Percentiles rank a stretch among this genome's conserved stretches.
Conservation (phyloP, 768 basidiomycete genomes). For the Amylocystis lapponica region DNA sequence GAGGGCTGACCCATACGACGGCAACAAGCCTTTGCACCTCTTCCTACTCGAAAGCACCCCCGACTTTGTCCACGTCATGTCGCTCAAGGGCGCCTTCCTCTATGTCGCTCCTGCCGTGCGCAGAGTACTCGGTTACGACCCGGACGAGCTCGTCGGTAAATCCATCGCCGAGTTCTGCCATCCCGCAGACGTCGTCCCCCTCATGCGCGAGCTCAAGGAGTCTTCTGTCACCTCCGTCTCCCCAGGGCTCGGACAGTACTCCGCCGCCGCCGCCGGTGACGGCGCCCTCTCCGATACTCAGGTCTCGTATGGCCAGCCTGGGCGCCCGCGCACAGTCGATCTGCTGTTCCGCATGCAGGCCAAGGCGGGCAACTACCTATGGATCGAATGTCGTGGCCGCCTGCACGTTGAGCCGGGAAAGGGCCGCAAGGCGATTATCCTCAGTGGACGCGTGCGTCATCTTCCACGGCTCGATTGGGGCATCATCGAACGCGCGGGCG, state of each 20-base stretch:
- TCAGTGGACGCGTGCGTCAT: slow-evolving; percentile 71
- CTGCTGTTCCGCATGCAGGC: slow-evolving; percentile 80
- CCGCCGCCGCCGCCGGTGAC: slow-evolving; percentile 11
- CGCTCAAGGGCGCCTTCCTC: slow-evolving; percentile 87
- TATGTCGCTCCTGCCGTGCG: slow-evolving; percentile 85
- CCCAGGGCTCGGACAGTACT: slow-evolving; percentile 12
- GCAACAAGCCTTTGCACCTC: slow-evolving; percentile 46
- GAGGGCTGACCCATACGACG: slow-evolving; percentile 24
- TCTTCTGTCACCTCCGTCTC: slow-evolving; percentile 30
- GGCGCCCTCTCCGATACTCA: neutral
- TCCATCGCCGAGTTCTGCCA: slow-evolving; percentile 80
- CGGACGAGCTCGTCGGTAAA: slow-evolving; percentile 76
- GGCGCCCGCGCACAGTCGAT: slow-evolving; percentile 57
- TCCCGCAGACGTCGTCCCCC: slow-evolving; percentile 82
- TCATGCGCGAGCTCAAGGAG: slow-evolving; percentile 90
- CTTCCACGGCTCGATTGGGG: slow-evolving; percentile 64
- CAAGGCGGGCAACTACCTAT: slow-evolving; percentile 64
- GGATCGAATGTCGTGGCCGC: slow-evolving; percentile 88
- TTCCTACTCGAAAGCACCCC: slow-evolving; percentile 56
- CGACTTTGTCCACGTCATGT: slow-evolving; percentile 88
- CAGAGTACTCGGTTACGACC: slow-evolving; percentile 79
- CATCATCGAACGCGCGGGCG: slow-evolving; percentile 46
- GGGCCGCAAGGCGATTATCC: slow-evolving; percentile 88
- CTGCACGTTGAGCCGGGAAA: slow-evolving; percentile 92
- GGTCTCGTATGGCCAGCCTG: neutral